A percentile compares a stretch with the other conserved stretches of the same genome.
Evolutionary conservation across 441 rosid genomes (phyloP).

Genomic region (Isatis lusitanica): DNA sequence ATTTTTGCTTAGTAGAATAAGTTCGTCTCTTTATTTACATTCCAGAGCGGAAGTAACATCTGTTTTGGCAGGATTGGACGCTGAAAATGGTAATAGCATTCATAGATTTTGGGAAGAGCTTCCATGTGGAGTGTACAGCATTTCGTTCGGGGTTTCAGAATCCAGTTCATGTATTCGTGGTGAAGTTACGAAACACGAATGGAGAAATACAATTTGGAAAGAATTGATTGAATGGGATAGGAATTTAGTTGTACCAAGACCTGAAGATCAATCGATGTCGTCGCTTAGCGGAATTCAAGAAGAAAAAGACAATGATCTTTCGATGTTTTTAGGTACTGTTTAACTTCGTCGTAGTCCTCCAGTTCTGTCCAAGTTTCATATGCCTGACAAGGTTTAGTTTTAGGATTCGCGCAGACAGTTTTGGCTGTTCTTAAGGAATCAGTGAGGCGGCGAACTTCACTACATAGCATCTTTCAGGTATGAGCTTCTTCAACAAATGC

Average conservation of each 20-base stretch:
- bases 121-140: conserved; percentile 73
- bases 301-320: conserved; percentile 3
- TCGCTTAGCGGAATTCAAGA: conserved; percentile 22
- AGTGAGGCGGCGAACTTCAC: conserved; percentile 61
- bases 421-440: conserved; percentile 61
- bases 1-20: conserved; percentile 36
- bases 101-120: conserved; percentile 82
- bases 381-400: conserved; percentile 34
- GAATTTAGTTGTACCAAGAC: conserved; percentile 52
- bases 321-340: conserved; percentile 32
- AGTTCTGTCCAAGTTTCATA: background rate
- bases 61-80: conserved; percentile 47
- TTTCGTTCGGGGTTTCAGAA: conserved; percentile 44
- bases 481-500: background rate
- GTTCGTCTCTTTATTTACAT: conserved; percentile 9
- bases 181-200: conserved; percentile 59
- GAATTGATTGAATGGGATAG: conserved; percentile 81
- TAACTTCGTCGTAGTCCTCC: background rate
- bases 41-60: background rate
- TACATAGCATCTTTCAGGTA: conserved; percentile 61
- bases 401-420: conserved; percentile 55
- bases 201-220: conserved; percentile 50
- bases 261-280: conserved; percentile 40
- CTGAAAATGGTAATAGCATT: conserved; percentile 43
- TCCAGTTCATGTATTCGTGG: conserved; percentile 43